phyloP scores from a whole-genome alignment of 2,329 filamentous ascomycete genomes.

The Dactylellina parvicollis region DNA sequence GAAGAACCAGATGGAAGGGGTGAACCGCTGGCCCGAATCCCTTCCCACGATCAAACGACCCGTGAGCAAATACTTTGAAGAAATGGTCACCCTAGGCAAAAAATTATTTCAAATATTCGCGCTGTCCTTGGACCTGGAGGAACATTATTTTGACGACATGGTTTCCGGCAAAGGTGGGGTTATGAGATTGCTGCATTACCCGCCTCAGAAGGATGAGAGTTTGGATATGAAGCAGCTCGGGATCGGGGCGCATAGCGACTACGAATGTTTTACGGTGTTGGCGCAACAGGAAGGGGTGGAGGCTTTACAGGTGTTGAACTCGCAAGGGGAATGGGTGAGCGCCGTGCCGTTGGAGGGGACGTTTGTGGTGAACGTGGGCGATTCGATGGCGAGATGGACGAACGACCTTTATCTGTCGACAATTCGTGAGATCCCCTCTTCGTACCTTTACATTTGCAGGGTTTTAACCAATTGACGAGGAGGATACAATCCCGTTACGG shows the following conservation, averaged over 20 bases:
- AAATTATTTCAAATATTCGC: conserved; percentile 55
- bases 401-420: conserved; percentile 66
- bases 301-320: conserved; percentile 56
- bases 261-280: conserved; percentile 56
- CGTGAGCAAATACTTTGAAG: conserved; percentile 53
- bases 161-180: conserved; percentile 50
- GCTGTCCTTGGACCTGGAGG: conserved; percentile 53
- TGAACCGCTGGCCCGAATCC: conserved; percentile 55
- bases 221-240: conserved; percentile 52
- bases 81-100: conserved; percentile 49
- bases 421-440: too few relatives aligned
- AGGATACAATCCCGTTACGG: too few relatives aligned
- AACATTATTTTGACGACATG: conserved; percentile 49
- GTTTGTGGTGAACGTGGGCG: conserved; percentile 67
- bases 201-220: conserved; percentile 50
- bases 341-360: conserved; percentile 61
- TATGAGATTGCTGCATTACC: conserved; percentile 56
- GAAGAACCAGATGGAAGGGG: conserved; percentile 53
- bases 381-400: conserved; percentile 66
- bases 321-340: conserved; percentile 41
- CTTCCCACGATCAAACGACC: conserved; percentile 54
- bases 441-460: too few relatives aligned
- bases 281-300: conserved; percentile 54
- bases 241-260: conserved; percentile 56
- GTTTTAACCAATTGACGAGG: too few relatives aligned